A percentile compares a stretch with the other conserved stretches of the same genome.
phyloP scores from a whole-genome alignment of 2,329 filamentous ascomycete genomes.

The Harringtonia aguacate region DNA sequence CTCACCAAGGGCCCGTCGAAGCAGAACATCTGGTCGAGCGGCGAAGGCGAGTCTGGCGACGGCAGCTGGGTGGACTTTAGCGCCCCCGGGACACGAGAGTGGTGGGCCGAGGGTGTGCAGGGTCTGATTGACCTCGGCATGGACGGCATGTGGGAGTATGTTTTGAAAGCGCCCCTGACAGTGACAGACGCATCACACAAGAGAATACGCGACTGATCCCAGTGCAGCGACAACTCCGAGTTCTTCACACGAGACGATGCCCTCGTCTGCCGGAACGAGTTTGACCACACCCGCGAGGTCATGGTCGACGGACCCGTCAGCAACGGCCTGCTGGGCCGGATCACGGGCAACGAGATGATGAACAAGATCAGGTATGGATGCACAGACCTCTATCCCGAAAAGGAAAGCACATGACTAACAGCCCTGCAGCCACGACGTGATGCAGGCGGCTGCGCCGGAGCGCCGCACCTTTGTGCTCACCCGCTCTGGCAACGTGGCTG shows the following conservation, averaged over 20 bases:
- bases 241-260: conserved; percentile 1
- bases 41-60: background rate
- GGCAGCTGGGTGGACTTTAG: conserved; percentile 1
- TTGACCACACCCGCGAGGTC: background rate
- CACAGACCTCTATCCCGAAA: background rate
- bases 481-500: background rate
- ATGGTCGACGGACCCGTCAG: background rate
- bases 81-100: background rate
- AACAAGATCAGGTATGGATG: conserved; percentile 1
- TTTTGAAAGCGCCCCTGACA: background rate
- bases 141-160: conserved; percentile 1
- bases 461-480: conserved; percentile 1
- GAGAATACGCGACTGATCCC: too few species aligned
- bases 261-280: background rate
- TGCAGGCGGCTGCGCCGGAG: background rate
- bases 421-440: background rate
- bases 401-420: background rate
- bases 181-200: too few species aligned
- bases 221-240: background rate
- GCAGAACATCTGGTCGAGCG: background rate
- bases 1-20: background rate
- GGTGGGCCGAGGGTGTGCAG: background rate
- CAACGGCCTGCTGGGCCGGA: background rate
- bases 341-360: background rate
- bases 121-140: background rate